Base-by-base conservation (phyloP, 768 basidiomycete species). In the Dendrothele bispora region DNA sequence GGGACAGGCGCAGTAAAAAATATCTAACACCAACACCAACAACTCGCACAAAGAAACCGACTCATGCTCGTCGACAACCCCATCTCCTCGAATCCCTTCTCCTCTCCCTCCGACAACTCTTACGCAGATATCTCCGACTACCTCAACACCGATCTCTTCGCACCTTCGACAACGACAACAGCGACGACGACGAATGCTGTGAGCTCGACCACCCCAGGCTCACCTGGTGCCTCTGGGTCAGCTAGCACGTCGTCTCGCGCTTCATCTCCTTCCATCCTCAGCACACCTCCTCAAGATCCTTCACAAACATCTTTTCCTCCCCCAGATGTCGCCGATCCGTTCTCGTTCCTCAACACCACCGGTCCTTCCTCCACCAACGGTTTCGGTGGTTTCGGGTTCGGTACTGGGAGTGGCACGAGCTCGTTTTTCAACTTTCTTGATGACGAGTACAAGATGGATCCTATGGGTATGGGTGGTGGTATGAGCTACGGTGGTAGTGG, bases 371-470 rank as follows among this genome's bases (percentile, higher is more conserved):
- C 50, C 20, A 22, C 18, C 28, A 25, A 29, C 5, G 10, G 10
- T 10, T 22, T n/a, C 10, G 39, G 39, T 22, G 51, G 48, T 8
- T 37, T 45, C 37, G 38, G 25, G 2, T 39, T 42, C 27, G 41
- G 28, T 17, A 18, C 49, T 20, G 30, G 32, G 6, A 30, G 12
- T 15, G 25, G 25, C 7, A 18, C 25, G 25, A 66, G 62, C 39
- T 58, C 64, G 2, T 66, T 80, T 42, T 78, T 76, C 53, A 65
- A 68, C 26, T 65, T 78, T 49, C 70, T 73, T 38, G 67, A 79
- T 52, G 74, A 79, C 30, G 73, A 79, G 21, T 66, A 72, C 34
- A 69, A 74, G 53, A 47, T 67, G 42, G 60, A 71, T 51, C 55
- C 59, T 18, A 36, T 65, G 22, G 43, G 57, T 42, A 52, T 56